Base-by-base conservation (phyloP, 352 stramenopile species). In the Phytophthora multivora region DNA sequence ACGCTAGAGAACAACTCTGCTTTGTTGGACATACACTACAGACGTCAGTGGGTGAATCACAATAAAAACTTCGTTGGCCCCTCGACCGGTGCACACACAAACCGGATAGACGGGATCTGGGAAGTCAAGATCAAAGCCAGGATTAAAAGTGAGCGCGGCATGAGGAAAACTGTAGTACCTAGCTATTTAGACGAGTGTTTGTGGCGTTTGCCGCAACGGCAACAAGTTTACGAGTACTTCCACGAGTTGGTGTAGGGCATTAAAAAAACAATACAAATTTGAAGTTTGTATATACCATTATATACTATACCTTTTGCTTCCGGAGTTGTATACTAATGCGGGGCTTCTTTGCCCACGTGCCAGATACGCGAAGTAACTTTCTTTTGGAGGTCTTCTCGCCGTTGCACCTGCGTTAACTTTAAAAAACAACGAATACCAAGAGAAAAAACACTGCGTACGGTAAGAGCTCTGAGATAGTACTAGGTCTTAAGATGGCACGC, bases 1-100 rank as follows among this genome's bases (percentile, higher is more conserved):
- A 54, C 30, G 5, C 47, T 54, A 11, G 47, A 54, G 16, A 54
- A 43, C 47, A 51, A 43, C 31, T 15, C 9, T 4, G 33, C 33
- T 9, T 18, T 54, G 30, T 11, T 15, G 6, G 15, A 6, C 18
- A 55, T 55, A 33, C 12, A 13, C 9, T 46, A 55, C 31, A 55
- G 9, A 12, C 48, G 46, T 15, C 48, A 45, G 33, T 55, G 33
- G 33, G 35, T 55, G 23, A 55, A 55, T 19, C 48, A 55, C 48
- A 46, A 19, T 4, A 19, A 55, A 35, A 33, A 35, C 10, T 46
- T 55, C 45, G 48, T 55, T 15, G 48, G 46, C 13, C 48, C 31
- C 8, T 19, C 5, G 11, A 41, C 35, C 16, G 35, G 35, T 41
- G 35, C 35, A 8, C 23, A 16, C 13, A 54, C 47, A 2, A 54